Percentiles rank a stretch among this genome's conserved stretches.
Conservation (phyloP, 108 stramenopile genomes). For the Nitzschia sp. region DNA sequence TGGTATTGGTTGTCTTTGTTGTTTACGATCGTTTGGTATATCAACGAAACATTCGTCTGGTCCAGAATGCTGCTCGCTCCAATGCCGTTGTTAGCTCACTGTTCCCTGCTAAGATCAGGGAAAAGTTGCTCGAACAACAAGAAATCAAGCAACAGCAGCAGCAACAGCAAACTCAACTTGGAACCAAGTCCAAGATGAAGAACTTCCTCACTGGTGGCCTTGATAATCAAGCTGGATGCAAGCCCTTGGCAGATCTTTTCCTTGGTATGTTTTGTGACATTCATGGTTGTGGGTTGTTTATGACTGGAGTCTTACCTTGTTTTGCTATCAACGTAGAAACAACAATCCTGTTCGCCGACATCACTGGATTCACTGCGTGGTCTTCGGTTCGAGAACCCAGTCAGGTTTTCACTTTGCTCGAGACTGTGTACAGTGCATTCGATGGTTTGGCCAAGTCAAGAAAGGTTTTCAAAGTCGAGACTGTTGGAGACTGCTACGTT, state of each 20-base stretch:
- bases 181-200: constrained; percentile 19
- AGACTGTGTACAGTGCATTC: neutral
- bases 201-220: neutral
- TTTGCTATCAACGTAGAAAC: constrained; percentile 46
- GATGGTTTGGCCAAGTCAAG: neutral
- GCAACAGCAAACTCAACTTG: neutral
- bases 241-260: constrained; percentile 25
- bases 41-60: constrained; percentile 7
- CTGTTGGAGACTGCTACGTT: constrained; percentile 35
- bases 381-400: constrained; percentile 10
- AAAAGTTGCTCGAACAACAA: constrained; percentile 10
- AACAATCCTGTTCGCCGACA: constrained; percentile 16
- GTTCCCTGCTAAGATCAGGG: constrained; percentile 21
- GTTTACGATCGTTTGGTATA: constrained; percentile 22
- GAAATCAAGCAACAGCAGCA: neutral
- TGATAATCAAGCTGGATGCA: neutral
- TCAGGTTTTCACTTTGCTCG: constrained; percentile 17
- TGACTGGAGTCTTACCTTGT: neutral
- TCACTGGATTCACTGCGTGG: constrained; percentile 16
- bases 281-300: neutral
- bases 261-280: neutral
- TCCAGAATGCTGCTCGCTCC: constrained; percentile 1
- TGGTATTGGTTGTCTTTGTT: constrained; percentile 19
- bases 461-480: constrained; percentile 25
- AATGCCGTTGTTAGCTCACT: constrained; percentile 10